These are phyloP conservation scores for Arthrobotrys conoides DNA, from an alignment of 2,329 filamentous ascomycete species.

Conservation along the genomic window DNA sequence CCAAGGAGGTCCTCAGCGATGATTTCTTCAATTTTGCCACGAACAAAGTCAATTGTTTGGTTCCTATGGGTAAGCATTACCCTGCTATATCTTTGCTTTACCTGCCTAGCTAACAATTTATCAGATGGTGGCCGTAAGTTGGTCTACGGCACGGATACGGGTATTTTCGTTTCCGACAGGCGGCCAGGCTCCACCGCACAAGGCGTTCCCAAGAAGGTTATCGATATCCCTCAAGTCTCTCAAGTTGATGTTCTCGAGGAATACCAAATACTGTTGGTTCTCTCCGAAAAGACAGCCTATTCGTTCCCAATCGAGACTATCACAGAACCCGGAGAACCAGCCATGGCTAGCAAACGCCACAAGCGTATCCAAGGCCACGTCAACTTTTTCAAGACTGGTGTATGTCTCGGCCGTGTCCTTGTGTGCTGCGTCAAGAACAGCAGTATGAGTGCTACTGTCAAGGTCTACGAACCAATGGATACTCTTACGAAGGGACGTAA, in stretches of 20 bases:
- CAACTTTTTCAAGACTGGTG: conserved; percentile 98
- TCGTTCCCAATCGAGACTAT: conserved; percentile 90
- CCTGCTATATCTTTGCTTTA: not conserved
- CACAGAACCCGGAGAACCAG: conserved; percentile 81
- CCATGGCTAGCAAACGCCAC: conserved; percentile 83
- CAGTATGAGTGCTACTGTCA: conserved; percentile 93
- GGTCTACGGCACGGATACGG: conserved; percentile 92
- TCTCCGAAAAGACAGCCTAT: conserved; percentile 92
- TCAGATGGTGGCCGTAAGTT: conserved; percentile 93
- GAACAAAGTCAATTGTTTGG: conserved; percentile 93
- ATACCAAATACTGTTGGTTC: conserved; percentile 88
- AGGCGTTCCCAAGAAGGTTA: conserved; percentile 81
- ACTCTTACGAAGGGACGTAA: conserved; percentile 93
- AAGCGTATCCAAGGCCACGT: conserved; percentile 98
- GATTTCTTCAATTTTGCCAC: conserved; percentile 86
- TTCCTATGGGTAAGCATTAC: conserved; percentile 81
- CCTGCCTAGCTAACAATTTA: conserved; percentile 20
- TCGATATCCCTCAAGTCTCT: conserved; percentile 88
- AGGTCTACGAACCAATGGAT: conserved; percentile 98
- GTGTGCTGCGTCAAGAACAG: conserved; percentile 98
- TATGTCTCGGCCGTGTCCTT: conserved; percentile 91
- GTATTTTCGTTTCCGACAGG: conserved; percentile 91
- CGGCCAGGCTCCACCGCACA: conserved; percentile 82
- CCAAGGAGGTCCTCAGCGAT: conserved; percentile 79
- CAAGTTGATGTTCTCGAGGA: conserved; percentile 97